Percentiles rank a stretch among this genome's conserved stretches.
Evolutionary conservation across 179 eudicot species (phyloP).

Genomic region (Spergularia azorica): DNA sequence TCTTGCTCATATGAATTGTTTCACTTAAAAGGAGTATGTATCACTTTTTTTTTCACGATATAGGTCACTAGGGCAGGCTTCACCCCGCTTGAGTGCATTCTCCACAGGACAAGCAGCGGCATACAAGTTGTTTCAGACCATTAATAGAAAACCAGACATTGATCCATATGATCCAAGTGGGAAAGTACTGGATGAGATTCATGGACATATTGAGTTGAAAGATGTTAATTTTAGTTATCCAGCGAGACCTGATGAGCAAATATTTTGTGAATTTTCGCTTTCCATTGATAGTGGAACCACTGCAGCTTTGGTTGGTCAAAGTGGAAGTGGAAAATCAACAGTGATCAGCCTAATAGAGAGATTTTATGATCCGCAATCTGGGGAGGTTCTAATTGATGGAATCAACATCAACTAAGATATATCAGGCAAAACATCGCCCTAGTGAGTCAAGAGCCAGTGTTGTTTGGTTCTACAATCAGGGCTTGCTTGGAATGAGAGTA

Average conservation of each 20-base stretch:
- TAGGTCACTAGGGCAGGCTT: constrained; percentile 33
- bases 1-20: not conserved
- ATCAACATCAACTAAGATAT: constrained; percentile 29
- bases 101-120: constrained; percentile 34
- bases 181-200: constrained; percentile 22
- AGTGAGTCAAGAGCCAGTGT: constrained; percentile 35
- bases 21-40: not conserved
- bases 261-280: constrained; percentile 27
- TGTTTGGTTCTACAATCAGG: constrained; percentile 29
- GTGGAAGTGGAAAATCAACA: constrained; percentile 45
- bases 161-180: constrained; percentile 30
- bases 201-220: constrained; percentile 26
- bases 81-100: constrained; percentile 28
- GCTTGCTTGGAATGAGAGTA: too few species aligned
- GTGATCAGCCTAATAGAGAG: constrained; percentile 39
- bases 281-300: constrained; percentile 25
- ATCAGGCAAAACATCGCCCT: constrained; percentile 30
- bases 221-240: constrained; percentile 29
- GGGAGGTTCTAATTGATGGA: constrained; percentile 37
- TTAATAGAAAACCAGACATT: constrained; percentile 26
- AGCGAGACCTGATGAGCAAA: constrained; percentile 26
- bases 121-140: constrained; percentile 34
- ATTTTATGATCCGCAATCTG: constrained; percentile 35
- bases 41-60: not conserved
- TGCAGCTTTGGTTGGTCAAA: constrained; percentile 40